Conservation (phyloP, 805 yeast species). For the Zygosaccharomyces siamensis region DNA sequence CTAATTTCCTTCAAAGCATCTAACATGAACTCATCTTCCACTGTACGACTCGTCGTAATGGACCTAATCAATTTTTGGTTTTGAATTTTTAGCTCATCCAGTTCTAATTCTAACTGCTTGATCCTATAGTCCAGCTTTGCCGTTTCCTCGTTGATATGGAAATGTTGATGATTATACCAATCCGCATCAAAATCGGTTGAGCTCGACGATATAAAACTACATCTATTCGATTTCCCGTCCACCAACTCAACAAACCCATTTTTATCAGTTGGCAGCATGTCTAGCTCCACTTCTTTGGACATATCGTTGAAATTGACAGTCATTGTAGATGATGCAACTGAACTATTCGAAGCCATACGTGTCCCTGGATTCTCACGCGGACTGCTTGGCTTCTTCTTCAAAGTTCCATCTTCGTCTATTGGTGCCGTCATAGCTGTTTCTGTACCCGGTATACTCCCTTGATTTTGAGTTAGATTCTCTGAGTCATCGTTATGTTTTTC, state of each 20-base stretch:
- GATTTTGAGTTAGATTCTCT: not conserved
- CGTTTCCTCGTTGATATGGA: constrained; percentile 16
- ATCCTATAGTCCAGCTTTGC: constrained; percentile 28
- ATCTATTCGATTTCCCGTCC: constrained; percentile 22
- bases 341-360: constrained; percentile 8
- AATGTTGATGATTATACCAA: constrained; percentile 14
- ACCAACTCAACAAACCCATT: constrained; percentile 21
- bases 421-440: not conserved
- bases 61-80: constrained; percentile 33
- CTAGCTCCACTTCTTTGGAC: constrained; percentile 20
- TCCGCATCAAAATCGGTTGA: constrained; percentile 30
- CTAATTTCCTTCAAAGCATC: constrained; percentile 16
- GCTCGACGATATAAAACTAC: constrained; percentile 32
- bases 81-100: constrained; percentile 32
- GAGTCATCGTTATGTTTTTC: not conserved
- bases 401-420: constrained; percentile 9
- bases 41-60: constrained; percentile 24
- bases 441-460: not conserved
- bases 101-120: constrained; percentile 32
- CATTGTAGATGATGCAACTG: constrained; percentile 11
- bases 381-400: constrained; percentile 5
- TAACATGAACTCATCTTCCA: constrained; percentile 26
- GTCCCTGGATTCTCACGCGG: constrained; percentile 6
- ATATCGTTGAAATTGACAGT: constrained; percentile 13
- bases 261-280: constrained; percentile 18